Conservation (phyloP, 192 early-diverging fungal genomes). For the Radiomyces spectabilis region DNA sequence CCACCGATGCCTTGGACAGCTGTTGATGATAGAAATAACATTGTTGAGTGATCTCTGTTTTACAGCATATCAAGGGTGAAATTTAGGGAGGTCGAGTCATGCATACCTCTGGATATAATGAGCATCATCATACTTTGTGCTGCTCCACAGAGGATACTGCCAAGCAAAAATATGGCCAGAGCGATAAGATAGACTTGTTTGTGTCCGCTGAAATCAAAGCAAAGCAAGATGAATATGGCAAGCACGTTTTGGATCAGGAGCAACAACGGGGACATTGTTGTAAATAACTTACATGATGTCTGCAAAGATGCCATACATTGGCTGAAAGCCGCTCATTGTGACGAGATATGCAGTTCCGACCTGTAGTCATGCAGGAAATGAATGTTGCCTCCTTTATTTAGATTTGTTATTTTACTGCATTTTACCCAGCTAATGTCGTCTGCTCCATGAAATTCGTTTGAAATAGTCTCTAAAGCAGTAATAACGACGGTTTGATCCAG, state of each 20-base stretch:
- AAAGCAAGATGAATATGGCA: not conserved
- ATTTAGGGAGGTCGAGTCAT: not conserved
- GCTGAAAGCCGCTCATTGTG: conserved; percentile 60
- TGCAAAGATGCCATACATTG: conserved; percentile 64
- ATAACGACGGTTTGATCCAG: conserved; percentile 81
- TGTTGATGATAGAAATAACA: conserved; percentile 25
- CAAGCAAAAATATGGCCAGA: conserved; percentile 55
- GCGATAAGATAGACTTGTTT: conserved; percentile 56
- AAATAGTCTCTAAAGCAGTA: conserved; percentile 65
- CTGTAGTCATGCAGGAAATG: too few species aligned
- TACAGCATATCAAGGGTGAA: not conserved
- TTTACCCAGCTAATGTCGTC: conserved; percentile 70
- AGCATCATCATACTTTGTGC: conserved; percentile 43
- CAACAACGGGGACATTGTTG: not conserved
- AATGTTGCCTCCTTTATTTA: too few species aligned
- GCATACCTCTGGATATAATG: conserved; percentile 41
- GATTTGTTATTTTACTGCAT: too few species aligned
- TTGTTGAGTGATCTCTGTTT: too few species aligned
- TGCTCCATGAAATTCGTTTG: conserved; percentile 56
- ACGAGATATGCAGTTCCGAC: conserved; percentile 66
- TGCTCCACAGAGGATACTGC: conserved; percentile 58
- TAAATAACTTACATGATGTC: conserved; percentile 50
- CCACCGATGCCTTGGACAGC: conserved; percentile 68
- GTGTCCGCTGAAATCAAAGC: conserved; percentile 40
- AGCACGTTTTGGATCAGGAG: too few species aligned